Base-by-base conservation (phyloP, 148 eudicot genomes). In the Agrostemma githago region DNA sequence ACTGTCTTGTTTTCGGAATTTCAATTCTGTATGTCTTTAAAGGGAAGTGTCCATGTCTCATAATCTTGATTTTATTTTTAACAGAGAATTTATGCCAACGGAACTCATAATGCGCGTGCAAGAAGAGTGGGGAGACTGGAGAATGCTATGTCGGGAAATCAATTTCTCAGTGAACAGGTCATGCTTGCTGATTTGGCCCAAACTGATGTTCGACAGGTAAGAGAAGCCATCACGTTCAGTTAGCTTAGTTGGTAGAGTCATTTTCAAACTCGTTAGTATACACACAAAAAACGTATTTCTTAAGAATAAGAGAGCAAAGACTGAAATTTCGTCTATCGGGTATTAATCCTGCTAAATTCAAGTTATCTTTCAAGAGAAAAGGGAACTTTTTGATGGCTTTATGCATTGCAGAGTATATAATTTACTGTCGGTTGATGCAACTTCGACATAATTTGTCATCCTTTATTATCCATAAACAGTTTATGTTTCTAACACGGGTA, bases 111-210 rank as follows among this genome's bases (percentile, higher is more conserved):
- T 40, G 90, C 88, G 62, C 80, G 87, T 68, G 78, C 80, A 20
- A 84, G 89, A 70, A 82, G 88, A 79, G 87, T 86, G 20, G 84
- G 84, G 84, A 95, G 85, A 20, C 81, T 81, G 0, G 68, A 84
- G 78, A 89, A 90, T 84, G 82, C 74, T 63, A 74, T 83, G 88
- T 76, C 88, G 78, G 87, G 87, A 81, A 88, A 81, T 10, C 88
- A 82, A 74, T 88, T 85, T 73, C 61, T 88, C 66, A 90, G 83
- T 66, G 94, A 90, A 79, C 92, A 90, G 83, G 87, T 82, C 42
- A 86, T 83, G 93, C 84, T 87, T 7, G 90, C 88, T 80, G 92
- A 91, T 78, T 76, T 85, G 79, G 87, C 85, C 70, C 85, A 92
- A 79, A 85, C 83, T 83, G 85, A 86, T 77, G 89, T 88, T 74